A percentile compares a stretch with the other conserved stretches of the same genome.
These are phyloP conservation scores for Phytophthora cryptogea DNA, from an alignment of 352 stramenopile species.

Conservation along the genomic window DNA sequence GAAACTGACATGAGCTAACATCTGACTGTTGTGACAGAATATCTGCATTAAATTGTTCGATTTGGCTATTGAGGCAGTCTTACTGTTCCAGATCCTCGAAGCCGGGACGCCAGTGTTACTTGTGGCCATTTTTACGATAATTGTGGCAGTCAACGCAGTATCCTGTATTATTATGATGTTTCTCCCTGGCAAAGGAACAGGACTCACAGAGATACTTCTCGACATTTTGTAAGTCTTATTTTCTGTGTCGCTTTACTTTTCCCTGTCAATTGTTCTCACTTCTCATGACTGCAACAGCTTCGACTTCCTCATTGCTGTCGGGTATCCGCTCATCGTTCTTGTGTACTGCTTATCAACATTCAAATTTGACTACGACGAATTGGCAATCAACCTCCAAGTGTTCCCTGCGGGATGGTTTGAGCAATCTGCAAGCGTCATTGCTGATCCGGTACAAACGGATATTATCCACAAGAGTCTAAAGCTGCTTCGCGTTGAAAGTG, in stretches of 20 bases:
- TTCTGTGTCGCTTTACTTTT: neutral
- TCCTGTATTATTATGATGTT: slow-evolving; percentile 4
- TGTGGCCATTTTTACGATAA: slow-evolving; percentile 2
- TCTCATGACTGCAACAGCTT: neutral
- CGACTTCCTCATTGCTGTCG: slow-evolving; percentile 8
- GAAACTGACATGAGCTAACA: too few species aligned
- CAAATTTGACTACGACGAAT: slow-evolving; percentile 1
- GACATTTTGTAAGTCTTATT: slow-evolving; percentile 7
- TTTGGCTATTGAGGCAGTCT: neutral
- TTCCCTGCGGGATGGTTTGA: slow-evolving; percentile 6
- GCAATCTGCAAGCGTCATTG: slow-evolving; percentile 17
- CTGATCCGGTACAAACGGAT: slow-evolving; percentile 25
- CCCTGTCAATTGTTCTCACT: neutral
- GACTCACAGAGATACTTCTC: neutral
- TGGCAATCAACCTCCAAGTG: slow-evolving; percentile 2
- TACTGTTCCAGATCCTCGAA: slow-evolving; percentile 4
- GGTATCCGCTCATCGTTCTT: slow-evolving; percentile 5
- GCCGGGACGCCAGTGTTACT: neutral
- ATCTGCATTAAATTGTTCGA: slow-evolving; percentile 1
- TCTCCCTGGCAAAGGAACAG: neutral
- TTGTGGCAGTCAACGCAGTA: neutral
- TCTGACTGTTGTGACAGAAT: neutral
- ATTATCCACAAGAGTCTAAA: slow-evolving; percentile 26
- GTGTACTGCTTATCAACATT: slow-evolving; percentile 2
- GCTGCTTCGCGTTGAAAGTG: slow-evolving; percentile 30